These are phyloP conservation scores for Globisporangium megalacanthum DNA, from an alignment of 352 stramenopile species.

Conservation along the genomic window DNA sequence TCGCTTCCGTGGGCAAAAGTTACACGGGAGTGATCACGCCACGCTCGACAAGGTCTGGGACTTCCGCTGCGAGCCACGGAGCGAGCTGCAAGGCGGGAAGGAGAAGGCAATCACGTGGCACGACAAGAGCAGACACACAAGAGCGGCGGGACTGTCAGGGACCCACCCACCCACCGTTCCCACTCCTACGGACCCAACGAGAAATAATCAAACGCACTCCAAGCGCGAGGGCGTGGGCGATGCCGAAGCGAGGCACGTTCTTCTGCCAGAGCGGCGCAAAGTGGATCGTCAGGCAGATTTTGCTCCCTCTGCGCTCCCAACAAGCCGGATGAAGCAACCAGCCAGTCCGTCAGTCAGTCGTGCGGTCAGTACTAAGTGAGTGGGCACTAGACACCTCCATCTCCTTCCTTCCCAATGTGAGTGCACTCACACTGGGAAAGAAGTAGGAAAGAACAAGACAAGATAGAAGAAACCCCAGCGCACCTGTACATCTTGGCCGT, in stretches of 20 bases:
- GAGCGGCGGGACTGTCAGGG: too few species aligned
- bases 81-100: conserved; percentile 40
- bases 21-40: conserved; percentile 70
- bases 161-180: too few species aligned
- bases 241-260: conserved; percentile 83
- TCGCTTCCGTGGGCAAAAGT: too few species aligned
- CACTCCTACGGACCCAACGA: background rate
- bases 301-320: conserved; percentile 42
- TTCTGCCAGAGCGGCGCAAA: conserved; percentile 88
- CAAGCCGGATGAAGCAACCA: background rate
- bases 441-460: too few species aligned
- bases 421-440: background rate
- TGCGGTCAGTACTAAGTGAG: too few species aligned
- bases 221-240: conserved; percentile 79
- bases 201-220: conserved; percentile 36
- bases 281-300: conserved; percentile 88
- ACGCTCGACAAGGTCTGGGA: conserved; percentile 80
- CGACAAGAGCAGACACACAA: background rate
- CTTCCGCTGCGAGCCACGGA: conserved; percentile 83
- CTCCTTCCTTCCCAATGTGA: background rate
- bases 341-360: too few species aligned
- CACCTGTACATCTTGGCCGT: conserved; percentile 89
- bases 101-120: background rate
- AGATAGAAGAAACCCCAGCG: background rate
- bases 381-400: too few species aligned